Evolutionary conservation across 129 eudicot genomes (phyloP).

Genomic region (Flaveria sonorensis): DNA sequence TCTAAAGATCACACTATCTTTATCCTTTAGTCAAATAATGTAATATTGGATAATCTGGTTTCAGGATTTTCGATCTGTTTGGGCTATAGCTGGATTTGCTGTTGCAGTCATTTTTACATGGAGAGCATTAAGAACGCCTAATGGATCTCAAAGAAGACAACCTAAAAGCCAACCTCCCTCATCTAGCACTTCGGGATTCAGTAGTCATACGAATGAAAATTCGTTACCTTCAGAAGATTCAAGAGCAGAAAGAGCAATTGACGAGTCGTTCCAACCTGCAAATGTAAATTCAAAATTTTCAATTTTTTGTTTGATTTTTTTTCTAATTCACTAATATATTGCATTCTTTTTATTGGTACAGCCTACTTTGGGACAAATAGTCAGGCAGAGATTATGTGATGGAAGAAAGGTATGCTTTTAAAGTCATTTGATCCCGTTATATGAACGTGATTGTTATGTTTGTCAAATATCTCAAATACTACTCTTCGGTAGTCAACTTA

Average conservation of each 20-base stretch:
- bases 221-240: conserved; percentile 50
- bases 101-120: conserved; percentile 78
- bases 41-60: conserved; percentile 4
- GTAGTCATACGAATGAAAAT: conserved; percentile 39
- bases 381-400: conserved; percentile 75
- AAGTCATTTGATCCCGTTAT: not conserved
- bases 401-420: conserved; percentile 76
- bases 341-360: conserved; percentile 35
- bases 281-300: conserved; percentile 38
- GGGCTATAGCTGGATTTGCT: conserved; percentile 86
- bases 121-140: conserved; percentile 68
- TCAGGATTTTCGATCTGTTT: conserved; percentile 70
- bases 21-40: not conserved
- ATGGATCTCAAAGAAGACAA: conserved; percentile 66
- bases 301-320: not conserved
- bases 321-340: conserved; percentile 5
- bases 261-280: conserved; percentile 69
- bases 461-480: not conserved
- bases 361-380: conserved; percentile 82
- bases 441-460: not conserved
- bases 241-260: conserved; percentile 54
- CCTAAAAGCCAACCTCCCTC: conserved; percentile 59
- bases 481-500: not conserved
- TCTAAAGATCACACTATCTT: conserved; percentile 3
- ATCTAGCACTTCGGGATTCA: conserved; percentile 52